Conservation (phyloP, 2,329 filamentous ascomycete genomes). For the Penicillium concentricum region DNA sequence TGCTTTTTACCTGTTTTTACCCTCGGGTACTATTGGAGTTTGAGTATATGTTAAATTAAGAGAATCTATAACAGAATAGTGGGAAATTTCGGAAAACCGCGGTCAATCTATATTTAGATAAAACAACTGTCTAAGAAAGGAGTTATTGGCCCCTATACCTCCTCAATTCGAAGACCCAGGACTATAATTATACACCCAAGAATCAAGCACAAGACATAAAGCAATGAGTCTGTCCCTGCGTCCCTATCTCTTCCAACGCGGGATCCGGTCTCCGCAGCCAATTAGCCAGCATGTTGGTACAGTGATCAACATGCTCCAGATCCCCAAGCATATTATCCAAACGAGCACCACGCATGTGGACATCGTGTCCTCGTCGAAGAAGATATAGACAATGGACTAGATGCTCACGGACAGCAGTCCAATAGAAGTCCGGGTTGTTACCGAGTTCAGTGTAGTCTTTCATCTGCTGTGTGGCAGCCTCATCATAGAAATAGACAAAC, state of each 20-base stretch:
- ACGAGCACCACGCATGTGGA: slow-evolving; percentile 15
- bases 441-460: slow-evolving; percentile 14
- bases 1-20: background rate
- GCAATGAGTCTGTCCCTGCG: slow-evolving; percentile 12
- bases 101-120: background rate
- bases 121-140: background rate
- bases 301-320: slow-evolving; percentile 19
- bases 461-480: slow-evolving; percentile 10
- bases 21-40: background rate
- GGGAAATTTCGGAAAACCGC: background rate
- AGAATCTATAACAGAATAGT: background rate
- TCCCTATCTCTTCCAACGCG: slow-evolving; percentile 10
- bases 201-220: slow-evolving; percentile 15
- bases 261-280: slow-evolving; percentile 11
- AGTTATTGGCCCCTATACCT: background rate
- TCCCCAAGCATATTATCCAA: slow-evolving; percentile 16
- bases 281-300: slow-evolving; percentile 16
- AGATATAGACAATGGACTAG: slow-evolving; percentile 17
- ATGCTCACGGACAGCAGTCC: slow-evolving; percentile 11
- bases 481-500: slow-evolving; percentile 17
- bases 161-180: background rate
- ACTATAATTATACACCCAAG: background rate
- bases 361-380: slow-evolving; percentile 15
- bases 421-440: slow-evolving; percentile 8
- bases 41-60: background rate